phyloP scores from a whole-genome alignment of 768 basidiomycete species.

The Cyclocybe aegerita region DNA sequence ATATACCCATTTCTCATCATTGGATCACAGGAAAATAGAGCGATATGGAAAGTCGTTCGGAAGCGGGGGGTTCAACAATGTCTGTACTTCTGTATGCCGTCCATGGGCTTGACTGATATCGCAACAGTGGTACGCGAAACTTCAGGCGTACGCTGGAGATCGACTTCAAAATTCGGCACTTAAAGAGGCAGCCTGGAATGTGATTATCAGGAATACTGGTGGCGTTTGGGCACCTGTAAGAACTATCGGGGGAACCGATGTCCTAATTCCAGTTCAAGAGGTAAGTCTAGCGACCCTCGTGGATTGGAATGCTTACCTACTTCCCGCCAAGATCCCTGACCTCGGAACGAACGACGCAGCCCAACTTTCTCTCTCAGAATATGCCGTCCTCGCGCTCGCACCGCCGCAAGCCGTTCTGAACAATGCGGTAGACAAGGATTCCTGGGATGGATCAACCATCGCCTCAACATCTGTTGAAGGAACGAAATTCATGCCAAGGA shows the following conservation, averaged over 20 bases:
- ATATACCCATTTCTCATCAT: not conserved
- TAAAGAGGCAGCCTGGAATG: conserved; percentile 34
- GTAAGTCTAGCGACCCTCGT: conserved; percentile 16
- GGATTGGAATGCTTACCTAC: not conserved
- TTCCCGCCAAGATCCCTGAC: conserved; percentile 27
- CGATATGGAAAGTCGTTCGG: conserved; percentile 33
- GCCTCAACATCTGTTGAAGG: conserved; percentile 11
- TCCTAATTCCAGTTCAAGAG: conserved; percentile 47
- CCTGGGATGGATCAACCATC: conserved; percentile 18
- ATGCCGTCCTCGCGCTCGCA: conserved; percentile 33
- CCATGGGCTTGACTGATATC: not conserved
- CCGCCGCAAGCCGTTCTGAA: conserved; percentile 32
- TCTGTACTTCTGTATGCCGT: not conserved
- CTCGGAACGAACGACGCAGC: conserved; percentile 35
- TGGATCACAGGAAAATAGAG: conserved; percentile 26
- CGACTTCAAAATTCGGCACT: conserved; percentile 29
- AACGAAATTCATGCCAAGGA: not conserved
- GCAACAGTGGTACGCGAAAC: conserved; percentile 33
- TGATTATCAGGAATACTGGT: conserved; percentile 27
- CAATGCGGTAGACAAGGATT: not conserved
- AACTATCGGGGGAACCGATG: conserved; percentile 39
- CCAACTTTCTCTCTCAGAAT: conserved; percentile 31
- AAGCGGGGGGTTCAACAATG: conserved; percentile 33
- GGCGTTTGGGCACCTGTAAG: conserved; percentile 38
- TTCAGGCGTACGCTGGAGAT: conserved; percentile 36